Evolutionary conservation across 2,329 filamentous ascomycete species (phyloP).

Genomic region (Talaromyces amestolkiae): DNA sequence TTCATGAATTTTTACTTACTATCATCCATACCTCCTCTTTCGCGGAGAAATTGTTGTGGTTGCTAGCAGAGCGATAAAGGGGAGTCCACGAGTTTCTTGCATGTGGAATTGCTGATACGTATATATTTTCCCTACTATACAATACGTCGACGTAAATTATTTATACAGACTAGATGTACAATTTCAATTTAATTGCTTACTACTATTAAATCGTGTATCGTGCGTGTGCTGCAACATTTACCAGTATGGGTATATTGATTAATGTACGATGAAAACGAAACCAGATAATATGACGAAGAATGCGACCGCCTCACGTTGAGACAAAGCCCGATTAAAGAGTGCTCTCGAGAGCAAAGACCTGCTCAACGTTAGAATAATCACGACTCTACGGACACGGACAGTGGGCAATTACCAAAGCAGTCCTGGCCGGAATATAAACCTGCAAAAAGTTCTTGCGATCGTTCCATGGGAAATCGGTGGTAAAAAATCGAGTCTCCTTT

Average conservation of each 20-base stretch:
- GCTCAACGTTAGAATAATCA: background rate
- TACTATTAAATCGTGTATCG: background rate
- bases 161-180: background rate
- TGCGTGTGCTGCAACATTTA: background rate
- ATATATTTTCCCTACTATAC: background rate
- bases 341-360: conserved; percentile 18
- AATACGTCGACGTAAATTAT: background rate
- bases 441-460: conserved; percentile 85
- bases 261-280: conserved; percentile 1
- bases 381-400: background rate
- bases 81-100: no score
- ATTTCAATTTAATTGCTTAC: conserved; percentile 12
- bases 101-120: no score
- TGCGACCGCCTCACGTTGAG: background rate
- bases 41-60: no score
- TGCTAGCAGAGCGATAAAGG: no score
- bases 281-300: background rate
- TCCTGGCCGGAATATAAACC: conserved; percentile 81
- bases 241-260: conserved; percentile 5
- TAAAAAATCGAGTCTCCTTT: conserved; percentile 83
- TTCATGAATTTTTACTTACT: no score
- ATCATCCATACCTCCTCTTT: no score
- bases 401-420: conserved; percentile 66
- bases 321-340: conserved; percentile 7
- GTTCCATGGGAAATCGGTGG: conserved; percentile 88